Evolutionary conservation across 495 filamentous ascomycete species (phyloP), one percentile per base, ranked within the genome.

Genomic region (Collariella sp.): DNA sequence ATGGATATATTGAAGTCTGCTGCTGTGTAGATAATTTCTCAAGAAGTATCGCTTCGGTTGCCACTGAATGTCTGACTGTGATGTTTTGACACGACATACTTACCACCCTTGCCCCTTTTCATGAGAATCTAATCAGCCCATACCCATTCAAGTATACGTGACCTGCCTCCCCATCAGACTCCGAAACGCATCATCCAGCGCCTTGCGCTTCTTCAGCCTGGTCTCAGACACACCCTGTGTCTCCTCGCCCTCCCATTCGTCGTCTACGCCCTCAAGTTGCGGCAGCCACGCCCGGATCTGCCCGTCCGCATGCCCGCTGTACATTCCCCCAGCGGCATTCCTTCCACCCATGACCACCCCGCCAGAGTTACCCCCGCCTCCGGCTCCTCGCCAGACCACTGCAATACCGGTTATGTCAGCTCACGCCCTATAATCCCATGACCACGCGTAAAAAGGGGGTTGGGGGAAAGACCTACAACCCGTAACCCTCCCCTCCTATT

Each of bases 321-420:
- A 78, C 51, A 84, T 48, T 49, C 77, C 78, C 0, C 78, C 71
- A n/a, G 72, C 56, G 55, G 72, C 70, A 45, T 66, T 71, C 29
- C 55, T 63, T 6, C 72, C 71, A 22, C 73, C 71, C 68, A 73
- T 72, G 40, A 63, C 66, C 7, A 63, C 58, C 22, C 76, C 75
- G 31, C 61, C 70, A 22, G 62, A 72, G 23, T 64, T 59, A 29
- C 70, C 68, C 29, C 64, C 67, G 50, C 72, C 79, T 15, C 68
- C 73, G 24, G 64, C 66, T 1, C 80, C 80, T 59, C 84, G 79
- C 87, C 84, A 95, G 5, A 75, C 83, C 12, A 94, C 68, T 61
- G 15, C 39, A 31, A 31, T 31, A 31, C 4, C 9, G 9, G 9
- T 9, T 31, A 5, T 4, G 26, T 31, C 9, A 31, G 26, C 9